Conservation (phyloP, 805 yeast genomes). For the Barnettozyma wickerhamii region DNA sequence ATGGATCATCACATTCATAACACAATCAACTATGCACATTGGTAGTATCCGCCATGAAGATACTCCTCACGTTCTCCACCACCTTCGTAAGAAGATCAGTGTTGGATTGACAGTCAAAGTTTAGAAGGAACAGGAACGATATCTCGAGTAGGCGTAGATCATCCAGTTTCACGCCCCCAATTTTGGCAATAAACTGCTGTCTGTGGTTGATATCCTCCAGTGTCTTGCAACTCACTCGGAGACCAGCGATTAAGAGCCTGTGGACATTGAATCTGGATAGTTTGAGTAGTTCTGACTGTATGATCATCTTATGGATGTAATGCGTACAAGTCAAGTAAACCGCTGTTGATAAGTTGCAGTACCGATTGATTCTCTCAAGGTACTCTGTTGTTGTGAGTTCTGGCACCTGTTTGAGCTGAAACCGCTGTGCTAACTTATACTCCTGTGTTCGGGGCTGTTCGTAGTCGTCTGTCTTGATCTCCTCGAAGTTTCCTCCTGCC, state of each 20-base stretch:
- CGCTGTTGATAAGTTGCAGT: slow-evolving; percentile 26
- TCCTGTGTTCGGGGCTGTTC: slow-evolving; percentile 11
- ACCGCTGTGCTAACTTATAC: slow-evolving; percentile 20
- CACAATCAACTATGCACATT: no score
- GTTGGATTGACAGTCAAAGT: slow-evolving; percentile 46
- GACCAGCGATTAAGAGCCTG: slow-evolving; percentile 39
- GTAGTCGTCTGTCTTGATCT: neutral
- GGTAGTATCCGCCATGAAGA: neutral
- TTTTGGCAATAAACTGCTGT: slow-evolving; percentile 40
- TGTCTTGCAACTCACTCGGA: slow-evolving; percentile 43
- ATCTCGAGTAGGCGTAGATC: slow-evolving; percentile 49
- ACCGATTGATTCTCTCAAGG: slow-evolving; percentile 25
- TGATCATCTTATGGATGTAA: slow-evolving; percentile 24
- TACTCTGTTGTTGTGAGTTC: slow-evolving; percentile 22
- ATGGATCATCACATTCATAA: no score
- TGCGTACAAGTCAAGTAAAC: slow-evolving; percentile 25
- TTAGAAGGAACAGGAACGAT: slow-evolving; percentile 43
- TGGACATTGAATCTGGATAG: slow-evolving; percentile 39
- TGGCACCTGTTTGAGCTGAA: slow-evolving; percentile 22
- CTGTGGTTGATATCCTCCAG: slow-evolving; percentile 43
- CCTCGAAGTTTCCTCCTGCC: neutral
- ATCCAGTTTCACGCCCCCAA: slow-evolving; percentile 38
- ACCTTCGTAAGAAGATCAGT: slow-evolving; percentile 21
- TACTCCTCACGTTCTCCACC: slow-evolving; percentile 1
- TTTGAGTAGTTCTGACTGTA: slow-evolving; percentile 14